Evolutionary conservation across 2,329 filamentous ascomycete genomes (phyloP).

Genomic region (Penicillium concentricum): DNA sequence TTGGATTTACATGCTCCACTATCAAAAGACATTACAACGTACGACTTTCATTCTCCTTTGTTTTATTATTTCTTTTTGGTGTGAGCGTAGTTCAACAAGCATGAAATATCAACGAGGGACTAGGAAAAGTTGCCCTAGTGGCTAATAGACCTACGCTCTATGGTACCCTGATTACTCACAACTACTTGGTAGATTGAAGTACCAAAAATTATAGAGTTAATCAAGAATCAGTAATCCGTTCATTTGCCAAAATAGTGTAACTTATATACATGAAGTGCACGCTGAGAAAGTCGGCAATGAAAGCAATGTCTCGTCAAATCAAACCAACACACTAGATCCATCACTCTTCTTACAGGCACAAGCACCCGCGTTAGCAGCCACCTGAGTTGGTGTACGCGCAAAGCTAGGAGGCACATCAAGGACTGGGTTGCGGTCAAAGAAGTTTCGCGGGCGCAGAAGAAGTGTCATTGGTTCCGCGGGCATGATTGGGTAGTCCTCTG

Average conservation of each 20-base stretch:
- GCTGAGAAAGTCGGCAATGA: background rate
- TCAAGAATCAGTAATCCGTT: background rate
- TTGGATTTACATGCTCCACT: background rate
- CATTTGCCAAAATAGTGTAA: background rate
- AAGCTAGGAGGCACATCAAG: conserved; percentile 79
- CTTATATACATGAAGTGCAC: background rate
- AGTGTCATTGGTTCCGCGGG: conserved; percentile 81
- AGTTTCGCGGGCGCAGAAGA: conserved; percentile 74
- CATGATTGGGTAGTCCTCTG: conserved; percentile 93
- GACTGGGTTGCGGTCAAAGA: conserved; percentile 76
- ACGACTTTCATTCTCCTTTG: background rate
- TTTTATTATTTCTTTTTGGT: background rate
- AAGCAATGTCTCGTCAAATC: background rate
- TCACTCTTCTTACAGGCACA: conserved; percentile 39
- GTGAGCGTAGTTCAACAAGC: background rate
- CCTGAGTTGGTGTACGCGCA: conserved; percentile 68
- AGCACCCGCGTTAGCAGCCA: conserved; percentile 47
- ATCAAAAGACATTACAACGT: background rate
- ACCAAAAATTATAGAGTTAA: background rate
- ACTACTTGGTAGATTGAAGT: background rate
- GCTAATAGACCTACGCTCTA: too few species aligned
- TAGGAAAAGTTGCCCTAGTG: background rate
- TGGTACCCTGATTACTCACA: background rate
- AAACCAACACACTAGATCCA: conserved; percentile 42
- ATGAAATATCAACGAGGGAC: background rate